These are phyloP conservation scores for Graphilbum fragrans DNA, from an alignment of 2,329 filamentous ascomycete species.

Conservation along the genomic window DNA sequence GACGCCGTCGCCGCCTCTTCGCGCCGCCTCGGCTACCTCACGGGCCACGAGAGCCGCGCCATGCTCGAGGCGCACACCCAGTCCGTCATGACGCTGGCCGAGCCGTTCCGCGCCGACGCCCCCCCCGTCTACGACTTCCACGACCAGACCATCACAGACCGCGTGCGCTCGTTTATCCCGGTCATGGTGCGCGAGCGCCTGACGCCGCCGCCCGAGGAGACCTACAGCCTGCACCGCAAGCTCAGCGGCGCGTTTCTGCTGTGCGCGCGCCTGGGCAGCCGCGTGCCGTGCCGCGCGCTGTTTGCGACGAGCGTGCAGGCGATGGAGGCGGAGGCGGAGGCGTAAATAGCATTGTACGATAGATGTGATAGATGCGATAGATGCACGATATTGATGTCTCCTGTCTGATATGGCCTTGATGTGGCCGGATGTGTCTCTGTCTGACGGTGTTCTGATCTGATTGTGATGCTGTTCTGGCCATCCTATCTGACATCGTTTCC, in stretches of 20 bases:
- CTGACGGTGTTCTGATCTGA: too few relatives aligned
- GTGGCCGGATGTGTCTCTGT: too few relatives aligned
- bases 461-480: too few relatives aligned
- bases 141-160: conserved; percentile 91
- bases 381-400: too few relatives aligned
- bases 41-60: conserved; percentile 68
- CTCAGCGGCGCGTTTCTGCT: conserved; percentile 89
- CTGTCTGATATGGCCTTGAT: too few relatives aligned
- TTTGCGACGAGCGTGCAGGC: conserved; percentile 49
- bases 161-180: conserved; percentile 78
- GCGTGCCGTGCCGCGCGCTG: conserved; percentile 68
- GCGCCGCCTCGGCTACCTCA: conserved; percentile 76
- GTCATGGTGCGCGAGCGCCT: conserved; percentile 85
- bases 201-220: conserved; percentile 90
- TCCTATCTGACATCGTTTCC: too few relatives aligned
- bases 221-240: conserved; percentile 90
- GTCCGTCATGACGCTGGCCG: conserved; percentile 78
- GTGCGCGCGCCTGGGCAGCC: conserved; percentile 75
- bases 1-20: conserved; percentile 54
- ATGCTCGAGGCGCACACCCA: conserved; percentile 91
- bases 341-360: not conserved
- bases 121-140: conserved; percentile 84
- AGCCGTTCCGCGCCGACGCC: conserved; percentile 69
- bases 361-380: too few relatives aligned
- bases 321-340: conserved; percentile 13